Evolutionary conservation across 1,284 basidiomycete species (phyloP), one percentile per base, ranked within the genome.

Genomic region (Cutaneotrichosporon dermatis): DNA sequence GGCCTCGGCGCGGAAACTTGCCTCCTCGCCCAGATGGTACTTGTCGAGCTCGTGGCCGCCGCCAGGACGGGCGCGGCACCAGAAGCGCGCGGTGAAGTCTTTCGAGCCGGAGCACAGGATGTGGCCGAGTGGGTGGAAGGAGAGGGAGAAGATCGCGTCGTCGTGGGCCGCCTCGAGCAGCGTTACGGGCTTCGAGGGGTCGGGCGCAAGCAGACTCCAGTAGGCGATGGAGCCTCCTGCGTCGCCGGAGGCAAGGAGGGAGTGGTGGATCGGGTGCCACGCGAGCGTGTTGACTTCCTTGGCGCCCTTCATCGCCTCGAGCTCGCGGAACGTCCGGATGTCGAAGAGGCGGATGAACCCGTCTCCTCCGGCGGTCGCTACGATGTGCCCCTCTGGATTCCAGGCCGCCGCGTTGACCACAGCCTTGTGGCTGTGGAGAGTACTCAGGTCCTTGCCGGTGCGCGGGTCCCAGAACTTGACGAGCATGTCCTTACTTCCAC

Each of bases 391-490:
- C 67, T 93, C 90, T 0, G 92, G 92, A 45, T 88, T 92, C 92
- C 95, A 99, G 11, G 86, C 82, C 33, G 92, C 82, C 0, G 93
- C 88, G 76, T 98, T 94, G 44, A 99, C 87, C 0, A 94, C 97
- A 66, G 97, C 96, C 81, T 98, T 98, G 79, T 98, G 94, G 58
- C 92, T 88, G 75, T 97, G 93, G 88, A 95, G 78, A 0, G 92
- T 94, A 5, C 89, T 89, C 9, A 97, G 83, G 41, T 88, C 86
- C 5, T 89, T 91, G 41, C 88, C 89, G 8, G 89, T 90, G 46
- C 93, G 83, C 6, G 95, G 96, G 79, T 99, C 95, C 95, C 95
- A 99, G 77, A 99, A 98, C 73, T 98, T 99, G 78, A 99, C 92
- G 67, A 93, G 85, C 77, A 98, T 97, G 77, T 99, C 96, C 79